These are phyloP conservation scores for Globisporangium megalacanthum DNA, from an alignment of 352 stramenopile genomes.

Conservation along the genomic window DNA sequence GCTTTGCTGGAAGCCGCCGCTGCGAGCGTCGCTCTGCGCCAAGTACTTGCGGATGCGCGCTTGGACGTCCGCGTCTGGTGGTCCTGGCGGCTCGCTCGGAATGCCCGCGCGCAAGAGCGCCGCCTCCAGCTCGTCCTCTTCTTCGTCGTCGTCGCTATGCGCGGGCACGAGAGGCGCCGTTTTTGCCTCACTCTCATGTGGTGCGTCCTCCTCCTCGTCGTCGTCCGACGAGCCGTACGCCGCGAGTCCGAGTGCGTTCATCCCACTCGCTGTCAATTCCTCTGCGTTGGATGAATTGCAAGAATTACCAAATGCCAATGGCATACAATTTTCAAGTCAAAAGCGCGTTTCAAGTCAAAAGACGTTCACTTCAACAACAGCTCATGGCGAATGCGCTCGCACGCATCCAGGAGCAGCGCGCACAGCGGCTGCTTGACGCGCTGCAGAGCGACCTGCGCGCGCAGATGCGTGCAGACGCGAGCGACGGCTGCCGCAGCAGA, in stretches of 20 bases:
- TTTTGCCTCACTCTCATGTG: neutral
- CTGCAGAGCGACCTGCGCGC: slow-evolving; percentile 58
- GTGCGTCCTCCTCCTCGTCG: neutral
- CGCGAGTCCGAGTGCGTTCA: slow-evolving; percentile 32
- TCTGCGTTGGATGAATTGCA: too few relatives aligned
- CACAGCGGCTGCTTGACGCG: slow-evolving; percentile 43
- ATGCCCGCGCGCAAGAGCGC: slow-evolving; percentile 35
- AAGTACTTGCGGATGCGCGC: slow-evolving; percentile 67
- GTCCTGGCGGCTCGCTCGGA: slow-evolving; percentile 21
- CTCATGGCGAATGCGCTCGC: slow-evolving; percentile 42
- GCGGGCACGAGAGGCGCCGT: neutral
- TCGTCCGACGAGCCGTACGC: slow-evolving; percentile 33
- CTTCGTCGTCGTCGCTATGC: neutral
- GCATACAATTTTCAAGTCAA: neutral
- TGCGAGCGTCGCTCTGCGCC: slow-evolving; percentile 24
- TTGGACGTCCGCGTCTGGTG: slow-evolving; percentile 31
- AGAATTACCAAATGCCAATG: neutral
- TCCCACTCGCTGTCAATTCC: neutral
- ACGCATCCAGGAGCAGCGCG: slow-evolving; percentile 55
- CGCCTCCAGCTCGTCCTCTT: slow-evolving; percentile 19
- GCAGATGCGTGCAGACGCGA: slow-evolving; percentile 51
- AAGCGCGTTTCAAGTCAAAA: neutral
- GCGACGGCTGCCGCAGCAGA: slow-evolving; percentile 23
- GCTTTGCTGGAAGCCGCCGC: slow-evolving; percentile 52
- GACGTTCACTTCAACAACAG: neutral